Base-by-base conservation (phyloP, 139 green algal genomes). In the Marvania coccoides region DNA sequence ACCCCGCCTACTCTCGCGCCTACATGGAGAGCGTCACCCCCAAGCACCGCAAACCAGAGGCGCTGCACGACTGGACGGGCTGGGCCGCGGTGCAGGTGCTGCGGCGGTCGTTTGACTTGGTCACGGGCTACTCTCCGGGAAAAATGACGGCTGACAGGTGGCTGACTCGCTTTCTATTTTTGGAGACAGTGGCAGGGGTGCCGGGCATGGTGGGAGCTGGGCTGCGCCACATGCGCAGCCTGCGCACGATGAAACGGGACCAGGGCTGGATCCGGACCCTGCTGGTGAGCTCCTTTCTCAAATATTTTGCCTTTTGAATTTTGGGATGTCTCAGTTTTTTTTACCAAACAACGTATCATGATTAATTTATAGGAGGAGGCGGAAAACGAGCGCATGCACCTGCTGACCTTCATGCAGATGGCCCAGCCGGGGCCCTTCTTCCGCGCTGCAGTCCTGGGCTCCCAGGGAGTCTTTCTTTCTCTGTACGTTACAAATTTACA, bases 291-390 rank as follows among this genome's bases (percentile, higher is more conserved):
- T n/a, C n/a, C n/a, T n/a, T n/a, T n/a, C n/a, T n/a, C n/a, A n/a
- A n/a, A n/a, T n/a, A n/a, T n/a, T n/a, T n/a, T n/a, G n/a, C n/a
- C n/a, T n/a, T n/a, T n/a, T n/a, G n/a, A n/a, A n/a, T n/a, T n/a
- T n/a, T n/a, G n/a, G n/a, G n/a, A n/a, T n/a, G n/a, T n/a, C n/a
- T n/a, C n/a, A n/a, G n/a, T n/a, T n/a, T n/a, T n/a, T n/a, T n/a
- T n/a, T n/a, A n/a, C n/a, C n/a, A n/a, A n/a, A n/a, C n/a, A n/a
- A n/a, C n/a, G n/a, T n/a, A n/a, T n/a, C n/a, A n/a, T n/a, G n/a
- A n/a, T n/a, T n/a, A n/a, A n/a, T n/a, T n/a, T n/a, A n/a, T 82
- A 97, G 34, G 88, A 96, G 63, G 92, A 98, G 74, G 88, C 88
- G 0, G 90, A 97, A 74, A 97, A 97, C 65, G 91, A 97, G 54